Base-by-base conservation (phyloP, 352 stramenopile genomes). In the Albugo candida region DNA sequence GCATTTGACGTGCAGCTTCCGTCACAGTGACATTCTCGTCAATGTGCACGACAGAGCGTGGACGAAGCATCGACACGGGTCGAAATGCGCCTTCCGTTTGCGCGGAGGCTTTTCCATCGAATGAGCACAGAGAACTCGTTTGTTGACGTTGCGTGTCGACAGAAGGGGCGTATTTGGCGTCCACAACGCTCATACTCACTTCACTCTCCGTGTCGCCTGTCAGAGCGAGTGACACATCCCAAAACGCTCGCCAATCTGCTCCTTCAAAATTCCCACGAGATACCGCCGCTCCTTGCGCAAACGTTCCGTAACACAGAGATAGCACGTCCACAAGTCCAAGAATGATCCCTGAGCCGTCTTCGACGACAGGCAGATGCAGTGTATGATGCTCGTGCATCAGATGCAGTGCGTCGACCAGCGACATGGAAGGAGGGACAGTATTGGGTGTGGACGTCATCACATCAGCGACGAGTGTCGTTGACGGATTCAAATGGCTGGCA, bases 311-410 rank as follows among this genome's bases (percentile, higher is more conserved):
- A 56, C 78, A 89, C 24, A 93, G 59, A n/a, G 77, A 89, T 14
- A 93, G 51, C 5, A 93, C 78, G 45, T 93, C 80, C 16, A 92
- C 64, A 67, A 91, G 84, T 31, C 80, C 80, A 8, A 83, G 51
- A 58, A 91, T 92, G 14, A 67, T 77, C 5, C 61, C 55, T 2
- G 70, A 74, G 13, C 57, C 67, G 18, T 78, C 49, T 38, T 97
- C 88, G 12, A 96, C 89, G 1, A 99, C 88, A 18, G 95, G 95
- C 41, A 99, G 55, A 50, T 97, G 95, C 24, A 98, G 60, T 59
- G 98, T 98, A 49, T 93, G 92, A 53, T 98, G 92, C 49, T 98
- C 93, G 54, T 97, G 91, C 92, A 98, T 98, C 18, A 96, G 85
- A 56, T 98, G 93, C 37, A 99, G 68, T 16, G 93, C 94, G 49